These are phyloP conservation scores for Silene latifolia DNA, from an alignment of 148 eudicot genomes.

Conservation along the genomic window DNA sequence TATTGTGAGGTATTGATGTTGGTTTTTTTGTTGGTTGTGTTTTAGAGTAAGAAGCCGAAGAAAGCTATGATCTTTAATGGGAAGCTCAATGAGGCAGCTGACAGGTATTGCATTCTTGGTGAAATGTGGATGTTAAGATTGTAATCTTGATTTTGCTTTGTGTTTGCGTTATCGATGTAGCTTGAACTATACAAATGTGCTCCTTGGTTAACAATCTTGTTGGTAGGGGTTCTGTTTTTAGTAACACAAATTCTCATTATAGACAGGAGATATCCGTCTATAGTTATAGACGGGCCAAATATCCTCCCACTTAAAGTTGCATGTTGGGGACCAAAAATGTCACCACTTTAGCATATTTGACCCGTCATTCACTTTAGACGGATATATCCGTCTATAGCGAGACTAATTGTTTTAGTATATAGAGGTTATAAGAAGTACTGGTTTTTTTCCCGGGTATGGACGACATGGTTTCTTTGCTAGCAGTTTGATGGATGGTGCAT, in stretches of 20 bases:
- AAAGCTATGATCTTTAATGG: conserved; percentile 30
- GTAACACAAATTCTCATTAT: too few relatives aligned
- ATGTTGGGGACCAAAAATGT: too few relatives aligned
- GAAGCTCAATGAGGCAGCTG: conserved; percentile 43
- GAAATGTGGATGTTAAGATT: conserved; percentile 12
- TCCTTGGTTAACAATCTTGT: too few relatives aligned
- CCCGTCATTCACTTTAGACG: too few relatives aligned
- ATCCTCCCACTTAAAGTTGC: too few relatives aligned
- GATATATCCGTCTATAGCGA: too few relatives aligned
- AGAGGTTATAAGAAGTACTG: not conserved
- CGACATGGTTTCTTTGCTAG: not conserved
- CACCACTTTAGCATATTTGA: too few relatives aligned
- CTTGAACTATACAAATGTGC: not conserved
- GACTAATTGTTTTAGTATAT: too few relatives aligned
- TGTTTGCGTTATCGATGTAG: not conserved
- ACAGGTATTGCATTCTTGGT: conserved; percentile 35
- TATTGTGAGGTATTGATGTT: not conserved
- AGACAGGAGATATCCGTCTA: too few relatives aligned
- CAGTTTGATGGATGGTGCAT: not conserved
- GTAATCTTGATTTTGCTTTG: not conserved
- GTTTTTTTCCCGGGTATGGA: not conserved
- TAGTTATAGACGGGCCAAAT: too few relatives aligned
- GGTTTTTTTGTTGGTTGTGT: conserved; percentile 12
- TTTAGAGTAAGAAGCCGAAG: conserved; percentile 65
- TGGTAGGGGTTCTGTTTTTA: too few relatives aligned